A percentile compares a stretch with the other conserved stretches of the same genome.
Conservation (phyloP, 2,329 filamentous ascomycete species). For the Colletotrichum noveboracense region DNA sequence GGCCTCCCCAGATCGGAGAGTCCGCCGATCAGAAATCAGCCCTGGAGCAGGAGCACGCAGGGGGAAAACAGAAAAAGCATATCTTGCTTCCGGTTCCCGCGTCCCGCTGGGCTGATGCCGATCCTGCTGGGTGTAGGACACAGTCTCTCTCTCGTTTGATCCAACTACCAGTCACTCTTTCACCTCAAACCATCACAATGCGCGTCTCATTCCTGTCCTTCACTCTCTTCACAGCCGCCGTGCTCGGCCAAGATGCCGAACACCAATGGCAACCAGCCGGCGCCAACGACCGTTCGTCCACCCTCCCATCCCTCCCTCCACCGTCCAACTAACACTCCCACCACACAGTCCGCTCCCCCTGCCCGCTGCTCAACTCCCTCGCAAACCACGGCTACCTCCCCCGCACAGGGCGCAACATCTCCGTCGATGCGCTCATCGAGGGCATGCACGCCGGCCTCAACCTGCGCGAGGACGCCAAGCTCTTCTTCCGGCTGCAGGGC, state of each 20-base stretch:
- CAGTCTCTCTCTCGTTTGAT: not conserved
- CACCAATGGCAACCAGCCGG: not conserved
- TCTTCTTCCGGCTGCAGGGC: constrained; percentile 16
- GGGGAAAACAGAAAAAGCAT: not conserved
- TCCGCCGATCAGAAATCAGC: not conserved
- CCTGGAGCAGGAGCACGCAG: rapidly evolving
- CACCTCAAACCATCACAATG: not conserved
- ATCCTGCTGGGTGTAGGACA: not conserved
- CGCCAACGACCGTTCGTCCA: not conserved
- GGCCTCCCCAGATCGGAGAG: not conserved
- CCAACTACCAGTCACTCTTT: not conserved
- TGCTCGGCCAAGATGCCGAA: not conserved
- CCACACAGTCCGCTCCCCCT: constrained; percentile 10
- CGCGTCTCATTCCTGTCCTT: not conserved
- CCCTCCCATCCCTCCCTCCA: too few relatives aligned
- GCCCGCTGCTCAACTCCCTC: constrained; percentile 27
- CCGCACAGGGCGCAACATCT: constrained; percentile 26
- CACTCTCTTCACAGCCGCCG: not conserved
- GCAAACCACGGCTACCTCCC: constrained; percentile 33
- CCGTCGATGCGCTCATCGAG: constrained; percentile 20
- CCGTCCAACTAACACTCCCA: not conserved
- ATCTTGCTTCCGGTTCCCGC: not conserved
- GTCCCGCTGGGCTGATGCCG: not conserved
- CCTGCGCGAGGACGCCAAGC: constrained; percentile 19
- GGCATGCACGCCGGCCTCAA: constrained; percentile 17